Evolutionary conservation across 805 yeast genomes (phyloP), one percentile per base, ranked within the genome.

Genomic region (Nakazawaea ishiwadae): DNA sequence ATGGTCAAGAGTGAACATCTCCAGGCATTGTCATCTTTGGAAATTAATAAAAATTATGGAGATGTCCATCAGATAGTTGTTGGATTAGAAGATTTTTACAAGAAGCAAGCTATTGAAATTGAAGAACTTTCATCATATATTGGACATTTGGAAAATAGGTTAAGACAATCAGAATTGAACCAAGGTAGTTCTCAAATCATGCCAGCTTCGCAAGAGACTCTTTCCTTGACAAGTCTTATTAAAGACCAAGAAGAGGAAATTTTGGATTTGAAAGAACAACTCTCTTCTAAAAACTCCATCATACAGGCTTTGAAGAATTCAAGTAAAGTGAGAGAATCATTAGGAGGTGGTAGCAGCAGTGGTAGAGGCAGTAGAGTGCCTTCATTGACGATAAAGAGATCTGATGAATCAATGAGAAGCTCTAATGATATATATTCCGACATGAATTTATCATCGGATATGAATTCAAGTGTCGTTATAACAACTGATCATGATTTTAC

Each of bases 201-300:
- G 31, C 18, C 12, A 16, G 33, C 31, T 9, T 17, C 15, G 21
- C 17, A 27, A 6, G 35, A 29, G 18, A 33, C 24, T 2, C 31
- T 14, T 11, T 31, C 31, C 3, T 23, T 39, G n/a, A 20, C 31
- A 24, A 41, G 21, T 9, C 50, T 77, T 7, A 51, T 79, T 42
- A 68, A 68, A 46, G 84, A 81, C 33, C 81, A 80, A 49, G 81
- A 75, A 44, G 86, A 79, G 36, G 91, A 84, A 52, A 75, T 89
- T 11, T 51, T 62, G 35, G 87, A 80, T 38, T 65, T 90, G 49
- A 72, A 73, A 51, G 81, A 77, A 37, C 68, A 74, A 33, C 53
- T 85, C 29, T 71, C 73, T 35, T 85, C 84, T 48, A 89, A 88
- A 58, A 95, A 88, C 50, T 79, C 80, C 35, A 81, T 89, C 48